These are phyloP conservation scores for Nemania serpens DNA, from an alignment of 2,329 filamentous ascomycete genomes.

Conservation along the genomic window DNA sequence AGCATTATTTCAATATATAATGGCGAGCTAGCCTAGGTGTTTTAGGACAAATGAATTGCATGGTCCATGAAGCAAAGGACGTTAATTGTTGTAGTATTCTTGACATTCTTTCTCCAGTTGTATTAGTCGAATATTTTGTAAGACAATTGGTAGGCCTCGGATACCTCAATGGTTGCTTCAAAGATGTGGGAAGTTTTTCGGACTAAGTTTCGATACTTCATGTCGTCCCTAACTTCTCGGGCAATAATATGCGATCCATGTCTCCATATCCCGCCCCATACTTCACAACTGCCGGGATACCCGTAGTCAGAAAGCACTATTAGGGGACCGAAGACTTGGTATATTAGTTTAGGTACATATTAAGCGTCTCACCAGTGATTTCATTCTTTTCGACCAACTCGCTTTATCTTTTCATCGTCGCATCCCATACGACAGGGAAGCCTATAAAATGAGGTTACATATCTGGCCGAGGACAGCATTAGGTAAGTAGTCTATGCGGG, in stretches of 20 bases:
- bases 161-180: too few species aligned
- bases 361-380: not conserved
- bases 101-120: too few species aligned
- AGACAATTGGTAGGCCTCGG: too few species aligned
- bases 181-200: too few species aligned
- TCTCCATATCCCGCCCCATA: not conserved
- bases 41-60: too few species aligned
- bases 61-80: too few species aligned
- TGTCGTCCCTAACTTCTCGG: not conserved
- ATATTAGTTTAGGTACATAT: not conserved
- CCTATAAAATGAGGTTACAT: conserved; percentile 2
- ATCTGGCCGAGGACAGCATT: not conserved
- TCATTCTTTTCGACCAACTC: not conserved
- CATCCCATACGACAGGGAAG: not conserved
- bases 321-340: not conserved
- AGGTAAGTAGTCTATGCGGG: not conserved
- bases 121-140: too few species aligned
- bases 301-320: not conserved
- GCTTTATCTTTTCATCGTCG: not conserved
- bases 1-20: too few species aligned
- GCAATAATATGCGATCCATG: conserved; percentile 10
- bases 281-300: not conserved
- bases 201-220: too few species aligned
- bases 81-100: too few species aligned
- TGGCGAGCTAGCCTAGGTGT: too few species aligned